phyloP scores from a whole-genome alignment of 2,329 filamentous ascomycete genomes.

The Cryoendolithus antarcticus region DNA sequence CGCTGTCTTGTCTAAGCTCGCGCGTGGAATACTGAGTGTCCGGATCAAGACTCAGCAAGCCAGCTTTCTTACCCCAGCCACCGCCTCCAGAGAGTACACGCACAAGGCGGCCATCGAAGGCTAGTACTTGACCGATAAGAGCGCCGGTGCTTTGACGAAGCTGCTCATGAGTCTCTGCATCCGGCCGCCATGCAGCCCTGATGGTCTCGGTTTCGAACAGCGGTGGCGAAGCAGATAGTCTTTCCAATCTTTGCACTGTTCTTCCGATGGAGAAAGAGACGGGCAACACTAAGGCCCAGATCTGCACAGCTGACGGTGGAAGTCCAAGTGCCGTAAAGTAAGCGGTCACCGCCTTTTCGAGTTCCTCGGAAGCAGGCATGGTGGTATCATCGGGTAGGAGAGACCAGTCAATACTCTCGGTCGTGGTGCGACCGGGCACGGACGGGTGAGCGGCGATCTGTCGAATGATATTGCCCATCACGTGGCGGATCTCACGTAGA shows the following conservation, averaged over 20 bases:
- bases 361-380: slow-evolving; percentile 54
- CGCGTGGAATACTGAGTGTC: slow-evolving; percentile 42
- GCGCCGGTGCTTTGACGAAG: too few species aligned
- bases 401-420: neutral
- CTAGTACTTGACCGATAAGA: neutral
- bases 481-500: slow-evolving; percentile 49
- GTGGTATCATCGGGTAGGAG: slow-evolving; percentile 21
- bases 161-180: too few species aligned
- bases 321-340: slow-evolving; percentile 38
- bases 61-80: slow-evolving; percentile 72
- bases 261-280: neutral
- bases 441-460: slow-evolving; percentile 34
- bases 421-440: neutral
- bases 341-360: slow-evolving; percentile 52
- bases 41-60: slow-evolving; percentile 66
- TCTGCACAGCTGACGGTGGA: slow-evolving; percentile 40
- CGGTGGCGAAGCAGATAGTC: too few species aligned
- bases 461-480: slow-evolving; percentile 69
- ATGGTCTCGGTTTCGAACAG: too few species aligned
- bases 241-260: neutral
- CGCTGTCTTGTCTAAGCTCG: slow-evolving; percentile 43
- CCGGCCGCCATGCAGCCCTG: too few species aligned
- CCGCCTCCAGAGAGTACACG: slow-evolving; percentile 63
- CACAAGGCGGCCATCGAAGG: slow-evolving; percentile 29
- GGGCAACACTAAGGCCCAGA: slow-evolving; percentile 61